Evolutionary conservation across 208 protist genomes (phyloP), one percentile per base, ranked within the genome.

Genomic region (Acanthamoeba triangularis): DNA sequence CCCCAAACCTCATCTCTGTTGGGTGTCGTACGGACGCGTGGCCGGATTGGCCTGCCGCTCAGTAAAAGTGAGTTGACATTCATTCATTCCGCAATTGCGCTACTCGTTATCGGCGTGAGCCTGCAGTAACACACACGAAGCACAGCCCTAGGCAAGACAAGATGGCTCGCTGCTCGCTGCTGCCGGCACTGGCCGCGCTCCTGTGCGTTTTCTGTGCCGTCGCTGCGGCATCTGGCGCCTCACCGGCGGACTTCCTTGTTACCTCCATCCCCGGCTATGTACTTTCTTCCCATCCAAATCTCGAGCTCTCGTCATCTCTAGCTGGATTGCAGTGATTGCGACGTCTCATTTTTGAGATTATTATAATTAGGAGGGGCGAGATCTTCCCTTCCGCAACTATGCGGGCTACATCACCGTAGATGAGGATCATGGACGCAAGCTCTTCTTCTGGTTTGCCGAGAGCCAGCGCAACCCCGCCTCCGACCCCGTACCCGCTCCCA

Each of bases 381-480:
- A 25, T 16, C 65, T 69, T 10, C 59, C 59, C 30, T 96, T 95
- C 54, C 37, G 59, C 16, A 78, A 82, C 33, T 96, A 96, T 41
- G 94, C 95, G 0, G 95, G 95, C 33, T 96, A 96, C 91, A 76
- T 96, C 35, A 91, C 90, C 25, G 88, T 96, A 5, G 95, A 96
- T 35, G 59, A 67, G 14, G 90, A 28, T 3, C 80, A 41, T 6
- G 74, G 74, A 5, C 59, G 88, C 63, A 44, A 80, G 35, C 65
- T 96, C 47, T 96, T 96, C 95, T 96, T 88, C 92, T 96, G 95
- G 95, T 96, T 96, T 44, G 91, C 84, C 13, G 95, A 96, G 88
- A 95, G 90, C 41, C 90, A 87, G 61, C 52, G 47, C 80, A 88
- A 96, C 67, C 95, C 95, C 7, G 7, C 95, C 23, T 92, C 69